Percentiles rank a stretch among this genome's conserved stretches.
phyloP scores from a whole-genome alignment of 1,139 yeast species.

The Saccharomyces hybrid region DNA sequence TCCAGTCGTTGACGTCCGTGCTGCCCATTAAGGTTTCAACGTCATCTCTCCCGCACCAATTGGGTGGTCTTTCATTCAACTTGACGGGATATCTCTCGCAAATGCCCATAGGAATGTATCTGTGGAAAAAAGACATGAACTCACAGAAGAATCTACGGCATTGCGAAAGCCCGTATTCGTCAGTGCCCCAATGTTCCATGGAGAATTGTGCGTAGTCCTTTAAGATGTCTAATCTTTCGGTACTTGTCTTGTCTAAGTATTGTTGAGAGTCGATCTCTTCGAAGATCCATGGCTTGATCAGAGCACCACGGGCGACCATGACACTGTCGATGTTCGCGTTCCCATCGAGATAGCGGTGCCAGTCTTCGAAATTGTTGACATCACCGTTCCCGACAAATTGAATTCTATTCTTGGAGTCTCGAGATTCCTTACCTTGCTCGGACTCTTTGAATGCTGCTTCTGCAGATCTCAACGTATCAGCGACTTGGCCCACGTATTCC shows the following conservation, averaged over 20 bases:
- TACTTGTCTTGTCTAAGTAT: slow-evolving; percentile 81
- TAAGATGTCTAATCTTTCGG: slow-evolving; percentile 75
- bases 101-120: slow-evolving; percentile 91
- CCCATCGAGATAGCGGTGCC: slow-evolving; percentile 67
- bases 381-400: slow-evolving; percentile 91
- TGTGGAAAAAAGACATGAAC: slow-evolving; percentile 84
- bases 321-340: slow-evolving; percentile 74
- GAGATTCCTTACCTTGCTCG: slow-evolving; percentile 45
- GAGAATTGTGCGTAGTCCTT: slow-evolving; percentile 68
- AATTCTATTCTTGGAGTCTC: slow-evolving; percentile 38
- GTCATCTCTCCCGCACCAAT: slow-evolving; percentile 92
- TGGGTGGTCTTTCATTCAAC: slow-evolving; percentile 87
- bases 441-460: slow-evolving; percentile 42
- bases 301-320: slow-evolving; percentile 97
- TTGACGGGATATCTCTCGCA: slow-evolving; percentile 83
- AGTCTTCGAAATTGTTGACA: slow-evolving; percentile 76
- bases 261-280: slow-evolving; percentile 90
- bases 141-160: slow-evolving; percentile 92
- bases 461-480: slow-evolving; percentile 53
- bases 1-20: slow-evolving; percentile 86
- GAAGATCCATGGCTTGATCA: slow-evolving; percentile 97
- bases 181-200: slow-evolving; percentile 96
- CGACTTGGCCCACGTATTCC: slow-evolving; percentile 77
- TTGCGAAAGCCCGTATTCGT: slow-evolving; percentile 82
- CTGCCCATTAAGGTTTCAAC: slow-evolving; percentile 85